phyloP scores from a whole-genome alignment of 2,329 filamentous ascomycete species.

The Fusarium austroafricanum region DNA sequence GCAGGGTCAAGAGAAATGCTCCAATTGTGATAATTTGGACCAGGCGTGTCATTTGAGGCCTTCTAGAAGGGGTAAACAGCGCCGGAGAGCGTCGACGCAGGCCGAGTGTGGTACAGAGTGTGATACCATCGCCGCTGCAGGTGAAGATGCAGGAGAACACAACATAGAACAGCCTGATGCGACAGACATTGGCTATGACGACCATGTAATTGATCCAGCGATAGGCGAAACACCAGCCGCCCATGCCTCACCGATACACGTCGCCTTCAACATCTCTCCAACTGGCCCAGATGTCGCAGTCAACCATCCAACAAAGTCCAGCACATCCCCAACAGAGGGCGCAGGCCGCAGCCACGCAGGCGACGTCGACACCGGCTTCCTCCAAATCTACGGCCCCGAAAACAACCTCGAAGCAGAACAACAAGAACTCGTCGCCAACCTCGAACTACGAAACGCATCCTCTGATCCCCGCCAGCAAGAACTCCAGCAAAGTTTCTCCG shows the following conservation, averaged over 20 bases:
- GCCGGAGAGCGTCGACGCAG: slow-evolving; percentile 1
- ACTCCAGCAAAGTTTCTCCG: slow-evolving; percentile 55
- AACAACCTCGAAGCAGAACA: slow-evolving; percentile 48
- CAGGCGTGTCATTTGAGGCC: slow-evolving; percentile 47
- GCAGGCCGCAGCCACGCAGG: slow-evolving; percentile 44
- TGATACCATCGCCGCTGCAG: neutral
- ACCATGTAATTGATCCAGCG: neutral
- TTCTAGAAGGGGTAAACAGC: slow-evolving; percentile 46
- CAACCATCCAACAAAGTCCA: slow-evolving; percentile 22
- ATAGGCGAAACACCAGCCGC: slow-evolving; percentile 11
- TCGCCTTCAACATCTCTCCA: slow-evolving; percentile 4
- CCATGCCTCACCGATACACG: neutral
- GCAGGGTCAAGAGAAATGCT: slow-evolving; percentile 43
- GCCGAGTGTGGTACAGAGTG: neutral
- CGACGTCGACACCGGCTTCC: slow-evolving; percentile 52
- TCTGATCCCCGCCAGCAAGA: slow-evolving; percentile 38
- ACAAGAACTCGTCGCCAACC: slow-evolving; percentile 45
- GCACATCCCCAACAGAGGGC: slow-evolving; percentile 37
- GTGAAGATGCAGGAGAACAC: neutral
- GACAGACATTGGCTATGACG: neutral
- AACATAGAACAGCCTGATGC: neutral
- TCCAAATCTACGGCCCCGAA: slow-evolving; percentile 51
- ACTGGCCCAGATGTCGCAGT: neutral
- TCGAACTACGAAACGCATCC: slow-evolving; percentile 38
- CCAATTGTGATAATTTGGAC: slow-evolving; percentile 45